Conservation (phyloP, 2,329 filamentous ascomycete genomes). For the Pyrenophora teres region DNA sequence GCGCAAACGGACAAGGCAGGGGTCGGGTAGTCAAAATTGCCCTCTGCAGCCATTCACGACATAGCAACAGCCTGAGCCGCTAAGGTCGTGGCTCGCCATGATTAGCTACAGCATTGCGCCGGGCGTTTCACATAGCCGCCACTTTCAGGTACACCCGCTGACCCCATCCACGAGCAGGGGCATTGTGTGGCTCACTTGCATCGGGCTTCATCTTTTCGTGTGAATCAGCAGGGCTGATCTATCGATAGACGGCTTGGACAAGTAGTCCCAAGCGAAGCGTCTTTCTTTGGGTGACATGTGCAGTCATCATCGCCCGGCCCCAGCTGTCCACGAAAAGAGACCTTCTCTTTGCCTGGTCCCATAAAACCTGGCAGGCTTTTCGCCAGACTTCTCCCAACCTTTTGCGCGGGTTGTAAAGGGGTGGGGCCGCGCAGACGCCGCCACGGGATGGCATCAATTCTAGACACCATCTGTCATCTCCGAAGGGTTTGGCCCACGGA, state of each 20-base stretch:
- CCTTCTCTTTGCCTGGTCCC: no score
- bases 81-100: conserved; percentile 4
- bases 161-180: not conserved
- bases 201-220: not conserved
- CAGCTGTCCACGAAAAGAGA: no score
- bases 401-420: conserved; percentile 5
- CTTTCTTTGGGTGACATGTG: no score
- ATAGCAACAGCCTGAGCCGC: conserved; percentile 2
- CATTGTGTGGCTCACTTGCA: not conserved
- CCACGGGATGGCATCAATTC: conserved; percentile 11
- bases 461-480: conserved; percentile 12
- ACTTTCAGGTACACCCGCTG: conserved; percentile 15
- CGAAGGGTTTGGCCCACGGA: conserved; percentile 2
- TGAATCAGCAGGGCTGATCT: no score
- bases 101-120: conserved; percentile 5
- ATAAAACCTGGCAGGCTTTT: not conserved
- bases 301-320: no score
- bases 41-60: conserved; percentile 4
- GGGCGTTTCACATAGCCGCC: conserved; percentile 15
- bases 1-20: conserved; percentile 10
- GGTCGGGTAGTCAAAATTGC: conserved; percentile 5
- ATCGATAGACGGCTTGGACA: not conserved
- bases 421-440: conserved; percentile 11
- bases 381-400: conserved; percentile 2
- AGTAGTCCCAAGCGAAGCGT: no score